A percentile compares a stretch with the other conserved stretches of the same genome.
phyloP scores from a whole-genome alignment of 768 basidiomycete species.

The Panaeolus cyanescens region DNA sequence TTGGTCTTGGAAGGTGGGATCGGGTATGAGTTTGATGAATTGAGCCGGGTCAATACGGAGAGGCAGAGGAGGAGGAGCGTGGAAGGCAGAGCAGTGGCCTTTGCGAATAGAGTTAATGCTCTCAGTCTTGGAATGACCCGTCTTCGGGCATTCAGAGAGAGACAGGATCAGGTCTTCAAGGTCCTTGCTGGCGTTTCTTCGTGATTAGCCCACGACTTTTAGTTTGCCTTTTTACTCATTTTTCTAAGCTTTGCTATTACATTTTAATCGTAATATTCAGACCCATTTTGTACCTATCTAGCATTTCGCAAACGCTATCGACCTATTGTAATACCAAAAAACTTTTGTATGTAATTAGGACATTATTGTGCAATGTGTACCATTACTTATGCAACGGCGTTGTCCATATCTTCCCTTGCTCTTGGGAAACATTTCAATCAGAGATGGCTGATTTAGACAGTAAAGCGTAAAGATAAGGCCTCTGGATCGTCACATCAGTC shows the following conservation, averaged over 20 bases:
- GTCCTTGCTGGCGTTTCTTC: conserved; percentile 55
- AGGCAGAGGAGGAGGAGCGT: conserved; percentile 50
- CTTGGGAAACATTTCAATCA: too few species aligned
- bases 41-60: conserved; percentile 34
- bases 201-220: conserved; percentile 4
- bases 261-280: background rate
- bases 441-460: too few species aligned
- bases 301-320: background rate
- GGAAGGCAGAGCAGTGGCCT: conserved; percentile 66
- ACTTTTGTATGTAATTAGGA: too few species aligned
- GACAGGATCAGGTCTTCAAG: conserved; percentile 71
- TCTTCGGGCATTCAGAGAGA: conserved; percentile 69
- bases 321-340: too few species aligned
- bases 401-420: too few species aligned
- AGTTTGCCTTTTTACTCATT: background rate
- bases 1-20: conserved; percentile 61
- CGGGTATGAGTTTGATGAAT: conserved; percentile 37
- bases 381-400: too few species aligned
- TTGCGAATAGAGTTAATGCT: conserved; percentile 77
- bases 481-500: too few species aligned
- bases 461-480: too few species aligned
- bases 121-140: conserved; percentile 72
- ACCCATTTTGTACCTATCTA: background rate
- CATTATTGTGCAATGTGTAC: too few species aligned
- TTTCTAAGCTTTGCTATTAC: background rate